A percentile compares a stretch with the other conserved stretches of the same genome.
These are phyloP conservation scores for Candida glaebosa DNA, from an alignment of 805 yeast genomes.

Conservation along the genomic window DNA sequence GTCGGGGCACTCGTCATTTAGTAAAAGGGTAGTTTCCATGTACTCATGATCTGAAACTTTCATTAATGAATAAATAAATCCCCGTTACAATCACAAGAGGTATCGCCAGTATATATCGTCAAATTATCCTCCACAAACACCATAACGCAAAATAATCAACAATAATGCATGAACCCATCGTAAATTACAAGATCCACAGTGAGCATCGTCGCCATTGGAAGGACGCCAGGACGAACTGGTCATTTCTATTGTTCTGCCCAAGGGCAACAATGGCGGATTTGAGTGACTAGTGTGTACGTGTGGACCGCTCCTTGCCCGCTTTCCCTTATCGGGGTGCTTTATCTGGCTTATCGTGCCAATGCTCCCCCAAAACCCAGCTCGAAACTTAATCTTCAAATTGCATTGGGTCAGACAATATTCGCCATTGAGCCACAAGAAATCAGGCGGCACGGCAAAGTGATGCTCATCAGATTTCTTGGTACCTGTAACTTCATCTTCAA, in stretches of 20 bases:
- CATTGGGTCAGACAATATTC: not conserved
- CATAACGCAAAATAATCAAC: not conserved
- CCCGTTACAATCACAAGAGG: not conserved
- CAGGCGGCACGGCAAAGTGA: too few species aligned
- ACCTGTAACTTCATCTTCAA: not conserved
- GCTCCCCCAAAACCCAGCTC: too few species aligned
- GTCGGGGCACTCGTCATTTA: not conserved
- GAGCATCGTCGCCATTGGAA: not conserved
- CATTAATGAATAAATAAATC: not conserved
- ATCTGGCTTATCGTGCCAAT: not conserved
- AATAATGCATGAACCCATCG: not conserved
- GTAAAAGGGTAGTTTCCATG: constrained; percentile 1
- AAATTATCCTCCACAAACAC: too few species aligned
- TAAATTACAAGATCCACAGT: not conserved
- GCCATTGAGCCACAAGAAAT: not conserved
- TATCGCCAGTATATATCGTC: not conserved
- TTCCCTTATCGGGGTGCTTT: not conserved
- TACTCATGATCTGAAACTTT: not conserved
- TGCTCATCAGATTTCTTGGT: not conserved
- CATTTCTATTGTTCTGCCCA: not conserved
- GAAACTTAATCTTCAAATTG: too few species aligned
- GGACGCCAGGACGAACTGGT: not conserved
- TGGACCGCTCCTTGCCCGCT: not conserved
- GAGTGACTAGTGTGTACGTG: too few species aligned
- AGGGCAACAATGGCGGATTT: too few species aligned